Evolutionary conservation across 768 basidiomycete species (phyloP).

Genomic region (Amanita thiersii): DNA sequence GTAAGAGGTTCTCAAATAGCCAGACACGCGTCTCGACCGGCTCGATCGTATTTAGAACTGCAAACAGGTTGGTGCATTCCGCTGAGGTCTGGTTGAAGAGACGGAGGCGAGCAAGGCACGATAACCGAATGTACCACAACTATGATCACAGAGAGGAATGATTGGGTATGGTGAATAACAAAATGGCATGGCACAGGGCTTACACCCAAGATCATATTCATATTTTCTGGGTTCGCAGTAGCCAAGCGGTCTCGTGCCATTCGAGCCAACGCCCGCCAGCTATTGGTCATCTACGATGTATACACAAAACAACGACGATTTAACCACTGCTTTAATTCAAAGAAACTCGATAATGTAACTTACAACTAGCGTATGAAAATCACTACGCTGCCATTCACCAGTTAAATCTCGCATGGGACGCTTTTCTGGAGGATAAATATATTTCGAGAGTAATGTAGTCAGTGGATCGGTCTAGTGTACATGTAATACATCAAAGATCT

Average conservation of each 20-base stretch:
- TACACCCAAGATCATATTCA: conserved; percentile 59
- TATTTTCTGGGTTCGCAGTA: conserved; percentile 58
- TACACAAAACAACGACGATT: background rate
- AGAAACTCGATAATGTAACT: conserved; percentile 23
- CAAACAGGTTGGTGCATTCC: conserved; percentile 75
- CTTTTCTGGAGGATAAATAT: conserved; percentile 68
- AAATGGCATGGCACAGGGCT: conserved; percentile 19
- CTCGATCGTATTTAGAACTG: conserved; percentile 54
- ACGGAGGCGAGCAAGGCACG: conserved; percentile 70
- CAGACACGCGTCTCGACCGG: conserved; percentile 43
- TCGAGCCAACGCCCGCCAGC: conserved; percentile 77
- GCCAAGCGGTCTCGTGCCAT: conserved; percentile 80
- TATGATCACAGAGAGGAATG: conserved; percentile 16
- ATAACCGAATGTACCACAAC: conserved; percentile 82
- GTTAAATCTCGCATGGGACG: conserved; percentile 65
- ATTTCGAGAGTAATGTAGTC: conserved; percentile 75
- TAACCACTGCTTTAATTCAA: background rate
- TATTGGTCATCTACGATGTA: conserved; percentile 68
- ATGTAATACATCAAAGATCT: conserved; percentile 38
- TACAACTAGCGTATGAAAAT: conserved; percentile 77
- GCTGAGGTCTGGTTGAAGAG: conserved; percentile 84
- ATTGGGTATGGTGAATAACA: background rate
- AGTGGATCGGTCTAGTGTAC: conserved; percentile 74
- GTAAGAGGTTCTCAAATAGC: conserved; percentile 52
- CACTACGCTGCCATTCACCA: conserved; percentile 66